Evolutionary conservation across 2,329 filamentous ascomycete genomes (phyloP), one percentile per base, ranked within the genome.

Genomic region (Colletotrichum coccodes): DNA sequence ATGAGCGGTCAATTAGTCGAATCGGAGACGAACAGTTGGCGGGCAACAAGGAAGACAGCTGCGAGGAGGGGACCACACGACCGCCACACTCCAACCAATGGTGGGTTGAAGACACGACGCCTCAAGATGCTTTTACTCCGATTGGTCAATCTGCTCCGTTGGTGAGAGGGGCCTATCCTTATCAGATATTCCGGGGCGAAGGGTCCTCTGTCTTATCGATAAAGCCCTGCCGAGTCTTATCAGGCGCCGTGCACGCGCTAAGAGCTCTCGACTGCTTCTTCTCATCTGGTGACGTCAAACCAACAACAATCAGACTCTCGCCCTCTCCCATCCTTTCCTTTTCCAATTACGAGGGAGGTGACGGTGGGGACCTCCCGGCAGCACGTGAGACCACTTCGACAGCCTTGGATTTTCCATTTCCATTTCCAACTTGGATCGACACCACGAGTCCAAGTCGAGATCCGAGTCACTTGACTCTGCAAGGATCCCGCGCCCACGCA

Each of bases 81-180:
- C 40, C 28, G 32, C 49, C 49, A 61, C 58, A 16, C n/a, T 36
- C 28, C 28, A 21, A 40, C 34, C 50, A 60, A 23, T 26, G 40
- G 60, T 54, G 40, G 65, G 54, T 56, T 68, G 44, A 68, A 70
- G 67, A 50, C 67, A 70, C 67, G 67, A 53, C 61, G 60, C 65
- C 54, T 65, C 34, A 60, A 57, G 26, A 3, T 28, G 4, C 18
- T 12, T 30, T 36, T 32, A 18, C 23, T 58, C 69, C 44, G 67
- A 71, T 69, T 71, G 66, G 65, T 11, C 60, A 50, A 42, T 69
- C 26, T 14, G 42, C 3, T 61, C 49, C 40, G 34, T 16, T 4
- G 4, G 3, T 2, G 4, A 14, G 5, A 46, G 30, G 23, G 12
- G 40, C n/a, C n/a, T 12, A 6, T 18, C n/a, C 6, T 38, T 30